A percentile compares a stretch with the other conserved stretches of the same genome.
Evolutionary conservation across 1,284 basidiomycete species (phyloP).

Genomic region (Peniophora sp.): DNA sequence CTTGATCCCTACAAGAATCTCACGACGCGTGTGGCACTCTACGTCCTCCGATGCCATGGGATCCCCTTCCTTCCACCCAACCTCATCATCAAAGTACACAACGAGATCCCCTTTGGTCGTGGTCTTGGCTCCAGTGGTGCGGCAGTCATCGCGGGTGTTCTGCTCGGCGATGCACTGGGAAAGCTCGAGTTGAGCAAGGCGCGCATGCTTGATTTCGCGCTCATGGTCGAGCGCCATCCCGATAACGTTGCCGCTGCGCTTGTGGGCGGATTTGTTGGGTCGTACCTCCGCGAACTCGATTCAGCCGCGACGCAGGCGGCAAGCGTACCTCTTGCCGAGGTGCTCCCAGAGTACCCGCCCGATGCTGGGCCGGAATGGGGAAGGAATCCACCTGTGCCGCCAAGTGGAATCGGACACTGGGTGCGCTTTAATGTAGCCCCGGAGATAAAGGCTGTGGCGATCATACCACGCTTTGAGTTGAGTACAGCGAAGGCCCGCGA

Average conservation of each 20-base stretch:
- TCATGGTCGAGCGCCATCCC: conserved; percentile 99
- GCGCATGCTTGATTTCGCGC: conserved; percentile 89
- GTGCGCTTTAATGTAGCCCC: conserved; percentile 86
- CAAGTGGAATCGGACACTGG: conserved; percentile 89
- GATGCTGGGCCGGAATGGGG: conserved; percentile 94
- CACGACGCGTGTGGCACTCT: conserved; percentile 95
- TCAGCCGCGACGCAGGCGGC: conserved; percentile 70
- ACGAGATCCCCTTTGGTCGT: conserved; percentile 96
- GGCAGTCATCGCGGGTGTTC: conserved; percentile 93
- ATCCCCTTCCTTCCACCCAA: conserved; percentile 71
- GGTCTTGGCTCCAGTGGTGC: conserved; percentile 97
- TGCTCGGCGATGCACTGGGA: conserved; percentile 84
- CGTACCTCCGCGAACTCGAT: conserved; percentile 90
- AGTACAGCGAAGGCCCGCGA: conserved; percentile 92
- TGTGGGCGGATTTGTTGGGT: conserved; percentile 97
- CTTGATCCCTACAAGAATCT: conserved; percentile 96
- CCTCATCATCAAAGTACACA: conserved; percentile 72
- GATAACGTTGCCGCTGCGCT: conserved; percentile 99
- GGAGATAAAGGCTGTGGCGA: conserved; percentile 88
- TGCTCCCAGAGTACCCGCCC: conserved; percentile 92
- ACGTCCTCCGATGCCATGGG: conserved; percentile 86
- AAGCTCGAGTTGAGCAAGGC: conserved; percentile 60
- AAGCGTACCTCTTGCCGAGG: conserved; percentile 91
- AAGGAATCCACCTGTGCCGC: conserved; percentile 79
- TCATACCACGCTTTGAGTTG: conserved; percentile 94